Base-by-base conservation (phyloP, 1,284 basidiomycete species). In the Kwoniella shivajii region DNA sequence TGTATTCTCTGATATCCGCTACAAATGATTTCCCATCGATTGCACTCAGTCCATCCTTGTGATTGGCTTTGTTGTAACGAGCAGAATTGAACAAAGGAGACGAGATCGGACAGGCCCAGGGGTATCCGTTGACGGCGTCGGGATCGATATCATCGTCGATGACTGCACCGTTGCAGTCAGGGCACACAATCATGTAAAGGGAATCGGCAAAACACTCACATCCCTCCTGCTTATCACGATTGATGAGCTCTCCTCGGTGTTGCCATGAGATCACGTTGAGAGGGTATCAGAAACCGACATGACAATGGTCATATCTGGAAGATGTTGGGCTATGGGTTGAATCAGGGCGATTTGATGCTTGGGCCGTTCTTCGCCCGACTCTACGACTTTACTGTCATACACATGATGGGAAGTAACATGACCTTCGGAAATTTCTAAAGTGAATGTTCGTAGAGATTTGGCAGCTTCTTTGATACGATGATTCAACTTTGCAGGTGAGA, bases 401-500 rank as follows among this genome's bases (percentile, higher is more conserved):
- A 42, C 62, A 6, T 54, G 24, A 10, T 54, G 43, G 0, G 65
- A 59, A 16, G 58, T 59, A 5, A 71, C 45, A 3, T 54, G 51
- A 11, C 71, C 71, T 14, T 52, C 20, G 24, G 54, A 50, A 45
- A 73, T 50, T 1, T 54, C 47, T 14, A 75, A 38, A 6, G 64
- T 64, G 54, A 64, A 78, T 45, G 57, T 67, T 49, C 42, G 60
- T 36, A 20, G 61, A 51, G 37, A 36, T n/a, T 11, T 57, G 44
- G 50, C 37, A 13, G 69, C 62, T 80, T 74, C 33, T 84, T 84
- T 57, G 38, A 87, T 84, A 48, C 83, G 80, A 63, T 83, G 81
- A 51, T 83, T 84, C 50, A 87, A 83, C 67, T 86, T 85, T 2
- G 80, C 82, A 0, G 87, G 81, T 34, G 80, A 81, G 3, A 76